Evolutionary conservation across 495 filamentous ascomycete genomes (phyloP).

Genomic region (Endocarpon pusillum): DNA sequence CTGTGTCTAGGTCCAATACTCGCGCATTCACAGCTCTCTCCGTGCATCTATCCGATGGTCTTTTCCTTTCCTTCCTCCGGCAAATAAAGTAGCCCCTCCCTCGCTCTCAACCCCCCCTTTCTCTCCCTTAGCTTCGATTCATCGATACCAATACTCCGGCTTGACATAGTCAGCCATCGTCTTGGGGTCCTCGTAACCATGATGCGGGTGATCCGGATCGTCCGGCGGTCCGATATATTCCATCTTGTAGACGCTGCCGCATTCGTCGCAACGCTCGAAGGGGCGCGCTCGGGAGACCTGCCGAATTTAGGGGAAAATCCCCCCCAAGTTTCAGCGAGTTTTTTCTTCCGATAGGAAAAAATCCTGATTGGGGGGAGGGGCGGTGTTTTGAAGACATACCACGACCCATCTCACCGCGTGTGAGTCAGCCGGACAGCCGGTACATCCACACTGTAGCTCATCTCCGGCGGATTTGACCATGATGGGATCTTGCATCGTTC

Average conservation of each 20-base stretch:
- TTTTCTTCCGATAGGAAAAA: too few relatives aligned
- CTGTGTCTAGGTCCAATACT: too few relatives aligned
- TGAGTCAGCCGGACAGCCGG: conserved; percentile 79
- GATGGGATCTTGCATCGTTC: conserved; percentile 82
- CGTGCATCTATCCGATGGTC: too few relatives aligned
- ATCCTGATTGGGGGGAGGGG: neutral
- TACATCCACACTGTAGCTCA: conserved; percentile 95
- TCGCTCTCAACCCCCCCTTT: too few relatives aligned
- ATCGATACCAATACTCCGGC: conserved; percentile 72
- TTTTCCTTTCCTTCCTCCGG: too few relatives aligned
- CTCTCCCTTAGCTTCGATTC: too few relatives aligned
- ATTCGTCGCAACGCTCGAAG: conserved; percentile 84
- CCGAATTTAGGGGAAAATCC: too few relatives aligned
- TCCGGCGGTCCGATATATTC: conserved; percentile 78
- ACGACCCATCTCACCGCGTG: conserved; percentile 81
- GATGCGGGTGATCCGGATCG: conserved; percentile 40
- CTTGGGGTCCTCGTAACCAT: conserved; percentile 63
- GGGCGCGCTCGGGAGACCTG: conserved; percentile 82
- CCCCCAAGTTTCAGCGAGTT: too few relatives aligned
- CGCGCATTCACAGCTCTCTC: too few relatives aligned
- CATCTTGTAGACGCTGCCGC: conserved; percentile 90
- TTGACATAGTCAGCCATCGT: conserved; percentile 85
- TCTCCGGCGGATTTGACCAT: conserved; percentile 76
- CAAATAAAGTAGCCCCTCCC: too few relatives aligned
- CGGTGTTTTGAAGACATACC: conserved; percentile 40